phyloP scores from a whole-genome alignment of 2,329 filamentous ascomycete genomes.

The Exophiala sp. region DNA sequence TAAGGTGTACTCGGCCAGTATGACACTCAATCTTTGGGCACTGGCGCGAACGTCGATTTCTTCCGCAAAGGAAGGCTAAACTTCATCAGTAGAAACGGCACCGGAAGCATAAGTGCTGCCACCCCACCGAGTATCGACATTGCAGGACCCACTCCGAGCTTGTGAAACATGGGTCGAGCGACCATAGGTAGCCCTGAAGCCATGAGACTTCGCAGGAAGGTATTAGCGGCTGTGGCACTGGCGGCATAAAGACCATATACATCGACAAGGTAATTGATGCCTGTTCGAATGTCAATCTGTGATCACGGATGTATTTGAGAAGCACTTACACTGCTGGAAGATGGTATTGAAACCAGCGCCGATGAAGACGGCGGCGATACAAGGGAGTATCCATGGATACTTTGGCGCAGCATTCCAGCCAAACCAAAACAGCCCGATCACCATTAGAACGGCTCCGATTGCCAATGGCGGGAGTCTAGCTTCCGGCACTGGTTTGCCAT shows the following conservation, averaged over 20 bases:
- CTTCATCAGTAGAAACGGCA: constrained; percentile 47
- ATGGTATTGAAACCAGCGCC: constrained; percentile 38
- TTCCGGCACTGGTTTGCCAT: constrained; percentile 37
- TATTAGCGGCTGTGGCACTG: constrained; percentile 42
- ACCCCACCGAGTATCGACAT: constrained; percentile 42
- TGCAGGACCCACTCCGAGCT: constrained; percentile 42
- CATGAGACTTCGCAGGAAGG: constrained; percentile 40
- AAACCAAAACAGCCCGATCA: constrained; percentile 44
- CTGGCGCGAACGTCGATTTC: constrained; percentile 44
- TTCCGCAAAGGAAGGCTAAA: constrained; percentile 40
- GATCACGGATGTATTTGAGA: background rate
- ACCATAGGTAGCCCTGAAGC: constrained; percentile 38
- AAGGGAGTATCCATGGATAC: constrained; percentile 35
- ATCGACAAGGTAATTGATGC: constrained; percentile 47
- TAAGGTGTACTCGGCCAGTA: no score
- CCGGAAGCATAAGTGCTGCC: constrained; percentile 38
- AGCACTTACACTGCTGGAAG: constrained; percentile 28
- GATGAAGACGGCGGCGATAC: constrained; percentile 39
- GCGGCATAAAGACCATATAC: constrained; percentile 41
- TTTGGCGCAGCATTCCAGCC: constrained; percentile 39
- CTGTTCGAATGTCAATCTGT: constrained; percentile 24
- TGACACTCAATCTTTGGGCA: constrained; percentile 4
- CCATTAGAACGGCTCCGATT: constrained; percentile 43
- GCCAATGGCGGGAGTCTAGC: constrained; percentile 46
- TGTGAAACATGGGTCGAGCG: constrained; percentile 41